Conservation (phyloP, 192 early-diverging fungal genomes). For the Helicostylum pulchrum region DNA sequence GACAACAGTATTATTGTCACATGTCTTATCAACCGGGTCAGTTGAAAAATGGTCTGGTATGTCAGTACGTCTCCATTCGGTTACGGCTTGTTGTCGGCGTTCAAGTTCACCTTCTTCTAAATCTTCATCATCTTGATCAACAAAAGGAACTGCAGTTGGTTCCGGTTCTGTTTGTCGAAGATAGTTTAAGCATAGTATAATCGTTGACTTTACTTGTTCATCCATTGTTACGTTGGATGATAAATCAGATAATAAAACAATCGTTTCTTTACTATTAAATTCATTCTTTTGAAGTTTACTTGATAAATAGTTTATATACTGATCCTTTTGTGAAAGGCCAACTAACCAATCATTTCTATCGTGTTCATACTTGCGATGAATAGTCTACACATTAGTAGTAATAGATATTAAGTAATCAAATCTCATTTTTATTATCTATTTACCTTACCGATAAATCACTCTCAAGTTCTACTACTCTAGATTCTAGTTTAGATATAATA, state of each 20-base stretch:
- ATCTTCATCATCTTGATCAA: slow-evolving; percentile 16
- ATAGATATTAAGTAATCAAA: no score
- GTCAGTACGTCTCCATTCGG: slow-evolving; percentile 6
- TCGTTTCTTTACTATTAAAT: slow-evolving; percentile 43
- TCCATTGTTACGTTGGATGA: slow-evolving; percentile 5
- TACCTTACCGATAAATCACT: slow-evolving; percentile 35
- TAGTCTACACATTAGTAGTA: slow-evolving; percentile 33
- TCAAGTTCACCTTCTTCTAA: slow-evolving; percentile 33
- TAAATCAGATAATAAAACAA: slow-evolving; percentile 39
- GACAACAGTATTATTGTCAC: slow-evolving; percentile 1
- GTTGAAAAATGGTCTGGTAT: not conserved
- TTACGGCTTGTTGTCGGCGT: slow-evolving; percentile 27
- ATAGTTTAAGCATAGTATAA: slow-evolving; percentile 32
- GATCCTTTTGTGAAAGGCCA: slow-evolving; percentile 45
- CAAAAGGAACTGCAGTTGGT: not conserved
- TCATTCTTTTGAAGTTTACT: slow-evolving; percentile 40
- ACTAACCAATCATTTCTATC: slow-evolving; percentile 45
- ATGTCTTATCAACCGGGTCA: slow-evolving; percentile 2
- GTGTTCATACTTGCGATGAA: slow-evolving; percentile 44
- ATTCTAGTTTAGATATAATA: slow-evolving; percentile 41
- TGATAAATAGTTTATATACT: slow-evolving; percentile 42
- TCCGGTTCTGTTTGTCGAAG: slow-evolving; percentile 26
- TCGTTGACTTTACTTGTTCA: not conserved
- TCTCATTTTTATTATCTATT: not conserved
- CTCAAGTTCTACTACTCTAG: slow-evolving; percentile 44